Evolutionary conservation across 305 asterid species (phyloP), one percentile per base, ranked within the genome.

Genomic region (Solanum aculeatissimum): DNA sequence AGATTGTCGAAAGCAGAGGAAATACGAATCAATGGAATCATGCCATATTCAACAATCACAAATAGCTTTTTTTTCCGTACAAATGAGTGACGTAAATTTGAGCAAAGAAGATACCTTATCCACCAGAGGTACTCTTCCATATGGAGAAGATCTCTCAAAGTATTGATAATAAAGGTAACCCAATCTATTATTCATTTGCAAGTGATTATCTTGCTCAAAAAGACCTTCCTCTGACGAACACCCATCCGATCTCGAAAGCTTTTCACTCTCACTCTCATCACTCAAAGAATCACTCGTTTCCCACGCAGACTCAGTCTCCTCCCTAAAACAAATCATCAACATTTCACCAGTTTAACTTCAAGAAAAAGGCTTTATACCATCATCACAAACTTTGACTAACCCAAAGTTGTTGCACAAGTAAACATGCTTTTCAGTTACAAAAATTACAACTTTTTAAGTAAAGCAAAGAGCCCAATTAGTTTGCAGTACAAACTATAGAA

Each of bases 231-330:
- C 99, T 0, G 98, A 95, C 9, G 99, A 96, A 84, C 96, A 92
- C 57, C 99, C 98, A 54, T 96, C 98, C 92, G 97, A 93, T 91
- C 99, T 92, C 32, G 98, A 94, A 6, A 89, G 88, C 93, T 92
- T 95, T 74, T 95, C 99, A 58, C 97, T 89, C 92, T 96, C 99
- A 82, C 98, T 93, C 92, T 93, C 99, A 15, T 96, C 98, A 55
- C 99, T 96, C 79, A 80, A 96, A n/a, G 98, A 96, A 86, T 96
- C 98, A 92, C 98, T 91, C 5, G 96, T 92, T 87, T 93, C 98
- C 83, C 97, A 91, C 4, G 84, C 88, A 9, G 96, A 94, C 63
- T 94, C 98, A 3, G 86, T 88, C 89, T 93, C 98, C 82, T 93
- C 99, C 92, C 99, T 94, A 85, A 40, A 49, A 16, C 5, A 82